Conservation (phyloP, 441 rosid genomes). For the Breynia disticha region DNA sequence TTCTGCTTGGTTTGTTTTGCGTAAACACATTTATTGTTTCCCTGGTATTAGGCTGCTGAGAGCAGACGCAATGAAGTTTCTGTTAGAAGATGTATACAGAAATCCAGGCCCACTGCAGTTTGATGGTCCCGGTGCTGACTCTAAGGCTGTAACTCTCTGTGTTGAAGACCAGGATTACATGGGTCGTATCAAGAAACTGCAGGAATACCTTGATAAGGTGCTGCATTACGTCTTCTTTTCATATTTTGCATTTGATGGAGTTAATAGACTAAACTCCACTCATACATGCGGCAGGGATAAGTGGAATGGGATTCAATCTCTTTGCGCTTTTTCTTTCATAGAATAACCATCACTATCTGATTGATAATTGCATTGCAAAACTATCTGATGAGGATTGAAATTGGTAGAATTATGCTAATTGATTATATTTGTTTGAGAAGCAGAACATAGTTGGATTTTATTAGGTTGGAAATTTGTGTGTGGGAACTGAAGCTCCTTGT, state of each 20-base stretch:
- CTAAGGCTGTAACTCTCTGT: slow-evolving; percentile 68
- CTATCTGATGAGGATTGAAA: not conserved
- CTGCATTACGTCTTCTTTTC: slow-evolving; percentile 1
- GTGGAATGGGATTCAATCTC: too few relatives aligned
- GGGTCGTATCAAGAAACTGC: slow-evolving; percentile 92
- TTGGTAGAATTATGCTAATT: not conserved
- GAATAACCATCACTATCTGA: too few relatives aligned
- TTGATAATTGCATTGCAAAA: too few relatives aligned
- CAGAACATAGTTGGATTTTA: too few relatives aligned
- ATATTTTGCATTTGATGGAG: not conserved
- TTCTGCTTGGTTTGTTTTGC: not conserved
- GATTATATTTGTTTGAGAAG: not conserved
- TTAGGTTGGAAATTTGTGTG: too few relatives aligned
- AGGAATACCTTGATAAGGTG: slow-evolving; percentile 89
- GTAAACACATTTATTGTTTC: slow-evolving; percentile 1
- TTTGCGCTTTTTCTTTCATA: too few relatives aligned
- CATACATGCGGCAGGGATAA: not conserved
- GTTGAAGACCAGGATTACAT: slow-evolving; percentile 99
- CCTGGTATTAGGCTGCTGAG: slow-evolving; percentile 59
- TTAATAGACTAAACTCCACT: not conserved
- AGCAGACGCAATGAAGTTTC: slow-evolving; percentile 61
- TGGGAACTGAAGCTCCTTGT: too few relatives aligned
- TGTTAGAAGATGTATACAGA: slow-evolving; percentile 88
- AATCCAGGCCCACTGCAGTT: slow-evolving; percentile 97
- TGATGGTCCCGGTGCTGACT: slow-evolving; percentile 96